Evolutionary conservation across 2,329 filamentous ascomycete genomes (phyloP), one percentile per base, ranked within the genome.

Genomic region (Tolypocladium cylindrosporum): DNA sequence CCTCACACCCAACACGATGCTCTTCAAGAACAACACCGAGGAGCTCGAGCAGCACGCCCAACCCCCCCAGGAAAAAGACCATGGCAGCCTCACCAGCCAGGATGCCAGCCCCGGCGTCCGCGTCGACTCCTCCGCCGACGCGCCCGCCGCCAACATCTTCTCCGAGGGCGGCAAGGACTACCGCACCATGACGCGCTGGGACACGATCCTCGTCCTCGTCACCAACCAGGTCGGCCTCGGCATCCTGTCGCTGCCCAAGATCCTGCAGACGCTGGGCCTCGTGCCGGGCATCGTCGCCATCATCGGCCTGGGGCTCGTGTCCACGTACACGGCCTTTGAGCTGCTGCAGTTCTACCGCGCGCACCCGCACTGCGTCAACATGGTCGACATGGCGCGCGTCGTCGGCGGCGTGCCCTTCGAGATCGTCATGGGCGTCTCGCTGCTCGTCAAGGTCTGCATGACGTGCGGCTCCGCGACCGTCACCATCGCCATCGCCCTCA

Each of bases 391-490:
- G 81, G 78, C 80, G 78, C 66, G 78, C 75, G 65, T 82, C 72
- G 64, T 82, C 74, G 75, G 70, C 1, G 69, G 69, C 2, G 62
- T 63, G 1, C 57, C 62, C 4, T 61, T 72, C 16, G 68, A 67
- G 36, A 60, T 67, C 24, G 34, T 64, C 1, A 59, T 67, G 10
- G 69, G 84, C 2, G 72, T 85, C 63, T 88, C 88, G 77, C 86
- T 90, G 68, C 68, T 89, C 14, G 69, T 89, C 62, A 89, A 90
- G 75, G 88, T 89, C 67, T 87, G 84, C 55, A 87, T 88, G 71
- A 88, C 88, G 58, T 80, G 83, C 72, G 84, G 82, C 50, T 79
- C 87, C 59, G 85, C 88, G 66, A 85, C 83, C 65, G 76, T 89
- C 55, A 83, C 84, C 3, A 83, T 86, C 53, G 81, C 85, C 50